Evolutionary conservation across 805 yeast species (phyloP).

Genomic region (Metschnikowia bowlesiae): DNA sequence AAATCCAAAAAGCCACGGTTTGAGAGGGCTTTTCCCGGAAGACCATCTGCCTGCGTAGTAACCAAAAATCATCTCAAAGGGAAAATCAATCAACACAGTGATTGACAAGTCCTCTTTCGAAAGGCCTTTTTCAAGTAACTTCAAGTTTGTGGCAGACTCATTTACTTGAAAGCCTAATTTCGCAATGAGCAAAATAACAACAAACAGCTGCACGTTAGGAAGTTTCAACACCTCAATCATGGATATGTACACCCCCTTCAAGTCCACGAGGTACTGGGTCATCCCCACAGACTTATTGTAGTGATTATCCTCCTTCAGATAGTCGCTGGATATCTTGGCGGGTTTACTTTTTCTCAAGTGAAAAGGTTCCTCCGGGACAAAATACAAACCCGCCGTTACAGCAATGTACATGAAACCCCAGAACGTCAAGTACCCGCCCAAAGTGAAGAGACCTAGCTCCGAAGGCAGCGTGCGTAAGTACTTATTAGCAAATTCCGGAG

Average conservation of each 20-base stretch:
- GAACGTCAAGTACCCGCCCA: conserved; percentile 70
- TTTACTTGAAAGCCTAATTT: conserved; percentile 94
- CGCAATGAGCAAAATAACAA: conserved; percentile 69
- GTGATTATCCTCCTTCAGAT: conserved; percentile 26
- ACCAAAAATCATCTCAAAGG: conserved; percentile 92
- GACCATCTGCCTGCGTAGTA: conserved; percentile 96
- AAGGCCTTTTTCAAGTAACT: conserved; percentile 84
- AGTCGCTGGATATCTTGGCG: conserved; percentile 25
- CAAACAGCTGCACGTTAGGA: conserved; percentile 68
- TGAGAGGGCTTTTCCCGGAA: conserved; percentile 66
- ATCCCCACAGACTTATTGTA: conserved; percentile 15
- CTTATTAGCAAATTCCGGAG: conserved; percentile 88
- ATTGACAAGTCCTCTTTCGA: conserved; percentile 91
- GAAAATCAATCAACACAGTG: conserved; percentile 90
- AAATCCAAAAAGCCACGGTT: conserved; percentile 88
- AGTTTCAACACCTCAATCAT: conserved; percentile 68
- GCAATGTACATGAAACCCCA: conserved; percentile 72
- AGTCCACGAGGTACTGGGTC: conserved; percentile 15
- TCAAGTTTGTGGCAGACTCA: conserved; percentile 92
- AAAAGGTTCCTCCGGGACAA: conserved; percentile 69
- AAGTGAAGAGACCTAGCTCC: conserved; percentile 61
- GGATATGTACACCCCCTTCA: conserved; percentile 54
- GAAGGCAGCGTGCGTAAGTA: conserved; percentile 62
- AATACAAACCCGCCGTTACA: conserved; percentile 59
- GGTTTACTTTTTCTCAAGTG: conserved; percentile 35